Base-by-base conservation (phyloP, 1,284 basidiomycete species). In the Cutaneotrichosporon cavernicola region DNA sequence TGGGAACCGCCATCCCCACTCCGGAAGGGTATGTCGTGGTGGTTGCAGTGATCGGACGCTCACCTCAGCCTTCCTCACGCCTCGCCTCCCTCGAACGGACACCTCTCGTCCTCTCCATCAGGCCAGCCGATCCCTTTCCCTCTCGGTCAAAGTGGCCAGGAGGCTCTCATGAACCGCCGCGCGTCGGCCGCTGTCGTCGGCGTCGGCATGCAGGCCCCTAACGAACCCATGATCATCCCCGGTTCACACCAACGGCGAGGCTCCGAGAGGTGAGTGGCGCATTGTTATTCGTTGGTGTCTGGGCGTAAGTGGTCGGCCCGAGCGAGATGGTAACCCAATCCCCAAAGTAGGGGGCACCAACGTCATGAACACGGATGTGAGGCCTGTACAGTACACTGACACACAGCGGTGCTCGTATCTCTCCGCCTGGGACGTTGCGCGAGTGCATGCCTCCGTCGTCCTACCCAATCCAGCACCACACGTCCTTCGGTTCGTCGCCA, bases 1-100 rank as follows among this genome's bases (percentile, higher is more conserved):
- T 96, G 58, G 94, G 94, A 50, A 97, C 92, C 32, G 90, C 92
- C 56, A 97, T 97, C 72, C 94, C 94, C 30, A 95, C 91, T 79
- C 93, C 94, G 34, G 91, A 97, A 83, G 92, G 91, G 92, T 93
- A 76, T 68, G 90, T 83, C n/a, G 21, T 14, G 51, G 18, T 40
- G 22, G 57, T 16, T 58, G 31, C 14, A 18, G 21, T 31, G 21
- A 18, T 16, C 18, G 21, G 4, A n/a, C 16, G 30, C 56, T 58
- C 46, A 46, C n/a, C 22, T 11, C 69, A 80, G 79, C 38, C 72
- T 81, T 43, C 80, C 76, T 4, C 80, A 81, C 70, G 79, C 76
- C 13, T 78, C 77, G 21, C 77, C 76, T 18, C 76, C 78, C n/a
- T 60, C 66, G 61, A 67, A 68, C 56, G 71, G 72, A 30, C 73